phyloP scores from a whole-genome alignment of 2,329 filamentous ascomycete genomes.

The Ophiostoma angusticollis region DNA sequence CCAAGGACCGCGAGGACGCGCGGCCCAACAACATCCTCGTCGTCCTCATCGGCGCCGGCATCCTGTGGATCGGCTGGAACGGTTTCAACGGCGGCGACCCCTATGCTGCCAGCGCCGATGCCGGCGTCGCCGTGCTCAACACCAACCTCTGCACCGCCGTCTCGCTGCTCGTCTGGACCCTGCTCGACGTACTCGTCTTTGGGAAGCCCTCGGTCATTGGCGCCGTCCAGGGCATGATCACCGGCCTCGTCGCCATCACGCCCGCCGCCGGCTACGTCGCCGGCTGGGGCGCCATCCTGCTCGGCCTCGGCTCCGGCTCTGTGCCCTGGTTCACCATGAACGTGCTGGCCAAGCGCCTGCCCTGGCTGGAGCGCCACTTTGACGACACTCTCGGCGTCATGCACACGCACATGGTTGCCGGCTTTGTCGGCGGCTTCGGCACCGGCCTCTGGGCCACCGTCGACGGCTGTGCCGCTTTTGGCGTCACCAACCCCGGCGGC shows the following conservation, averaged over 20 bases:
- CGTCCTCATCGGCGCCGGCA: slow-evolving; percentile 33
- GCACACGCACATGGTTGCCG: slow-evolving; percentile 33
- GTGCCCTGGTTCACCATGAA: slow-evolving; percentile 39
- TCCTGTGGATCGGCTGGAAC: slow-evolving; percentile 40
- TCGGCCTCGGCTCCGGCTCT: slow-evolving; percentile 30
- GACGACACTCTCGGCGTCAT: slow-evolving; percentile 18
- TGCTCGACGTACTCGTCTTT: slow-evolving; percentile 32
- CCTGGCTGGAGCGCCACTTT: slow-evolving; percentile 14
- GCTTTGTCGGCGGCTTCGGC: slow-evolving; percentile 31
- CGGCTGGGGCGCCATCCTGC: slow-evolving; percentile 36
- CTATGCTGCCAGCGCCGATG: slow-evolving; percentile 35
- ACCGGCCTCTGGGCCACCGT: slow-evolving; percentile 33
- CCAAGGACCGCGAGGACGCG: slow-evolving; percentile 29
- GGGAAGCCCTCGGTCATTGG: slow-evolving; percentile 37
- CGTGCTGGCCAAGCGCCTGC: slow-evolving; percentile 27
- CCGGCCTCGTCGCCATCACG: slow-evolving; percentile 38
- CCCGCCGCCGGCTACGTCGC: slow-evolving; percentile 37
- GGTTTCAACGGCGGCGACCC: slow-evolving; percentile 41
- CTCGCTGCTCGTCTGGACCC: slow-evolving; percentile 32
- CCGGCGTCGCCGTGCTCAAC: slow-evolving; percentile 37
- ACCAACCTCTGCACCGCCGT: slow-evolving; percentile 37
- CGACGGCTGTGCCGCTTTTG: slow-evolving; percentile 34
- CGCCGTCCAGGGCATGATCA: slow-evolving; percentile 38
- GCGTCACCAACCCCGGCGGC: slow-evolving; percentile 30
- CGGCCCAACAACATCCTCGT: slow-evolving; percentile 34